A percentile compares a stretch with the other conserved stretches of the same genome.
Conservation (phyloP, 208 protist species). For the Acanthamoeba healyi region DNA sequence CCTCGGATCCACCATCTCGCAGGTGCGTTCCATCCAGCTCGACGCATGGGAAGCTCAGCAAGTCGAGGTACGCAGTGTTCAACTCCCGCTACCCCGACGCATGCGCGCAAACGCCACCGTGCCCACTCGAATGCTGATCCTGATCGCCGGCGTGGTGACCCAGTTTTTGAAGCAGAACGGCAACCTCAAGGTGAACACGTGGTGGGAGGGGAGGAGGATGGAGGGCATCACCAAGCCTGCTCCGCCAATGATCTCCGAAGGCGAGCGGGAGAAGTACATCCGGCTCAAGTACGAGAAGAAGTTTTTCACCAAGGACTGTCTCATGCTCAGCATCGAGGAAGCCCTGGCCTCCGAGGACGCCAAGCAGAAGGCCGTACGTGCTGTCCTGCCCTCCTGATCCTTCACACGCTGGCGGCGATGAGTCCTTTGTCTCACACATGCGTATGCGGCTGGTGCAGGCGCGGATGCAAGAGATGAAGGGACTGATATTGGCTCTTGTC, state of each 20-base stretch:
- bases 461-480: slow-evolving; percentile 38
- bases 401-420: background rate
- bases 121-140: too few species aligned
- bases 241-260: background rate
- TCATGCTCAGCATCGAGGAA: background rate
- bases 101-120: too few species aligned
- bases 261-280: slow-evolving; percentile 68
- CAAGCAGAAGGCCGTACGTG: background rate
- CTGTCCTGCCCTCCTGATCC: background rate
- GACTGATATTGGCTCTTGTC: background rate
- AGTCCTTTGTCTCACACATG: background rate
- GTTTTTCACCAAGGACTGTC: slow-evolving; percentile 54
- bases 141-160: too few species aligned
- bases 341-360: background rate
- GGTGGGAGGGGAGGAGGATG: slow-evolving; percentile 16
- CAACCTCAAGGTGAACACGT: slow-evolving; percentile 56
- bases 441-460: background rate
- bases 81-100: background rate
- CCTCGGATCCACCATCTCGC: slow-evolving; percentile 39
- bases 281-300: slow-evolving; percentile 71
- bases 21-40: slow-evolving; percentile 66
- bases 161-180: slow-evolving; percentile 71
- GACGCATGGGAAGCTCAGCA: slow-evolving; percentile 31
- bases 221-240: slow-evolving; percentile 48
- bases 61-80: background rate